Percentiles rank a stretch among this genome's conserved stretches.
These are phyloP conservation scores for Aspergillus oerlinghausenensis DNA, from an alignment of 2,329 filamentous ascomycete genomes.

Conservation along the genomic window DNA sequence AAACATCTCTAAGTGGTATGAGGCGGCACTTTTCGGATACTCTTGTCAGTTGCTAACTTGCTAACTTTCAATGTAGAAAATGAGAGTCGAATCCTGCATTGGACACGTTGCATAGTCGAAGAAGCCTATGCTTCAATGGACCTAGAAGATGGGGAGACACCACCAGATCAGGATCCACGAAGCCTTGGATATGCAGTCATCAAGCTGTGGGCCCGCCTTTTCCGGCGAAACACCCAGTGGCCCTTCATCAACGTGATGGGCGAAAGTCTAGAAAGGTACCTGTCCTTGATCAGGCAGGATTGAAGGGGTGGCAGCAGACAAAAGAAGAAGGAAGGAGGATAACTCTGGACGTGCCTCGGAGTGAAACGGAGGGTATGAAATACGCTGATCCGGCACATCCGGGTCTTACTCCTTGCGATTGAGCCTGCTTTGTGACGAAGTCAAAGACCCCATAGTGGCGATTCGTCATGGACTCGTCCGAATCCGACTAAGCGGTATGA, in stretches of 20 bases:
- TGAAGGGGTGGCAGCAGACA: slow-evolving; percentile 1
- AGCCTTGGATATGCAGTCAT: slow-evolving; percentile 27
- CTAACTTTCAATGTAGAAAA: slow-evolving; percentile 19
- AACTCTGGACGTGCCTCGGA: background rate
- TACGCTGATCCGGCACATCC: background rate
- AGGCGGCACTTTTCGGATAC: background rate
- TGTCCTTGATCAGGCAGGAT: slow-evolving; percentile 18
- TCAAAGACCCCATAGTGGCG: background rate
- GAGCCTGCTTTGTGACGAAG: background rate
- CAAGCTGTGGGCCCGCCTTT: slow-evolving; percentile 28
- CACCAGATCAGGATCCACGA: slow-evolving; percentile 20
- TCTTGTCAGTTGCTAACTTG: no score
- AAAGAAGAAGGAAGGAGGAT: background rate
- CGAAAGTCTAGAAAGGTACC: slow-evolving; percentile 26
- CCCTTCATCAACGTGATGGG: slow-evolving; percentile 31
- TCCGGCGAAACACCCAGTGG: slow-evolving; percentile 31
- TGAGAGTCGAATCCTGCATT: slow-evolving; percentile 28
- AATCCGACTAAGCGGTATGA: no score
- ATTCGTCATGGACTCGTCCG: no score
- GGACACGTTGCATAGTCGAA: slow-evolving; percentile 29
- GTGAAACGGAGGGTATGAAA: background rate
- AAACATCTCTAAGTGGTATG: slow-evolving; percentile 26
- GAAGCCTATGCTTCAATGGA: slow-evolving; percentile 32
- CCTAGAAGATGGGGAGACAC: slow-evolving; percentile 20
- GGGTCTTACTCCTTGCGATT: background rate